Base-by-base conservation (phyloP, 805 yeast genomes). In the Isabelozyma rhagii region DNA sequence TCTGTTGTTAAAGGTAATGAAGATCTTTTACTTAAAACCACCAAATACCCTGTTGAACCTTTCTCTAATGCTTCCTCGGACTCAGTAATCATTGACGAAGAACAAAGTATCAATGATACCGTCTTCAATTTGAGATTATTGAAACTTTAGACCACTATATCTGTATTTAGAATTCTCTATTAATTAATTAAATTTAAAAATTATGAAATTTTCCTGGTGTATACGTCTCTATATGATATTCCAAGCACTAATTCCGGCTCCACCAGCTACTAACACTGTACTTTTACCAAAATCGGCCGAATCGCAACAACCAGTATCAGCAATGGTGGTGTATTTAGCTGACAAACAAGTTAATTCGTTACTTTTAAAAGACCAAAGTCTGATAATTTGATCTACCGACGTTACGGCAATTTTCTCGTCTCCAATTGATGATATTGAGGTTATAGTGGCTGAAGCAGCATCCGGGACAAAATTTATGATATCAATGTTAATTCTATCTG, bases 391-490 rank as follows among this genome's bases (percentile, higher is more conserved):
- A 59, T 94, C 99, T 4, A 90, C 96, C 0, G 97, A 85, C 0
- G 87, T 81, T 0, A 87, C 86, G 7, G 85, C 52, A 8, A 83
- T 62, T 42, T 57, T 60, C n/a, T 40, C 51, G 4, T 59, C 54
- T 9, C 66, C 60, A 4, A 76, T 53, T 3, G 63, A 39, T 0
- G 74, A 66, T 1, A 90, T 69, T 0, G 88, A 80, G 0, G 97
- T 90, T 38, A 93, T 83, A 0, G 97, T 88, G 0, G 97, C 86
- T 0, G 97, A 81, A 2, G 96, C 97, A 0, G 96, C 97, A 27
- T 69, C 64, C 8, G 70, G 71, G 4, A 69, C 65, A 53, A 78
- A 75, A 0, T 72, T 58, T 0, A 58, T 48, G 0, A 70, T 60
- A 0, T 54, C 51, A 28, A 80, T 60, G 1, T 40, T 45, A 3